Percentiles rank a stretch among this genome's conserved stretches.
Conservation (phyloP, 2,329 filamentous ascomycete species). For the Claviceps spartinae region DNA sequence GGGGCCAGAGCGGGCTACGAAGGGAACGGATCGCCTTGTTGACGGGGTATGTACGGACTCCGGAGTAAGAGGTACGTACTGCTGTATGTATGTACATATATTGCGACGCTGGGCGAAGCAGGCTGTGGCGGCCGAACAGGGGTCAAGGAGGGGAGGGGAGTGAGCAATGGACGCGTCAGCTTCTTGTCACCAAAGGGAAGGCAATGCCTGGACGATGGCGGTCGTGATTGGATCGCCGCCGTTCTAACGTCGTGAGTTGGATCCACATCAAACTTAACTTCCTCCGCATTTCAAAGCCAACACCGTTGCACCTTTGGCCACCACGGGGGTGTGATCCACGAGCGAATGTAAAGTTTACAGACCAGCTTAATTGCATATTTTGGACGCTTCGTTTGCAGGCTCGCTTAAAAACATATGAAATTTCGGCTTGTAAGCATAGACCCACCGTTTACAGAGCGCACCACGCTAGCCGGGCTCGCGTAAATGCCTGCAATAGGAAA, state of each 20-base stretch:
- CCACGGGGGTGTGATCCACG: no score
- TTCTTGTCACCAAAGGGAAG: slow-evolving; percentile 5
- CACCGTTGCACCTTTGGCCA: neutral
- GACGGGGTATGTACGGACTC: neutral
- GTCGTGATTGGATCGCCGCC: neutral
- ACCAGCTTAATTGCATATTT: no score
- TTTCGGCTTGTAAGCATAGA: no score
- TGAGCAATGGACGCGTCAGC: slow-evolving; percentile 18
- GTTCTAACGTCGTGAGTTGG: neutral
- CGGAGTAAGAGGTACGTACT: no score
- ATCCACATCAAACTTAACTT: neutral
- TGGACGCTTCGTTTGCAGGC: no score
- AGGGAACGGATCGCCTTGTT: slow-evolving; percentile 17
- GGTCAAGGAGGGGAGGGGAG: slow-evolving; percentile 7
- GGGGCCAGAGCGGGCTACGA: slow-evolving; percentile 19
- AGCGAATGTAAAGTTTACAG: no score
- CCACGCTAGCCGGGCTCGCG: no score
- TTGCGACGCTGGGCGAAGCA: neutral
- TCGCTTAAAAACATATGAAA: no score
- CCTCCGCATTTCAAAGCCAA: neutral
- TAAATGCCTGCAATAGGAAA: no score
- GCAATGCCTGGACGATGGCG: neutral
- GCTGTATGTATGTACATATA: no score
- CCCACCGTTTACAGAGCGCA: no score
- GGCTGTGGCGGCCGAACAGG: slow-evolving; percentile 5